These are phyloP conservation scores for Dacryopinax primogenitus DNA, from an alignment of 768 basidiomycete species.

Conservation along the genomic window DNA sequence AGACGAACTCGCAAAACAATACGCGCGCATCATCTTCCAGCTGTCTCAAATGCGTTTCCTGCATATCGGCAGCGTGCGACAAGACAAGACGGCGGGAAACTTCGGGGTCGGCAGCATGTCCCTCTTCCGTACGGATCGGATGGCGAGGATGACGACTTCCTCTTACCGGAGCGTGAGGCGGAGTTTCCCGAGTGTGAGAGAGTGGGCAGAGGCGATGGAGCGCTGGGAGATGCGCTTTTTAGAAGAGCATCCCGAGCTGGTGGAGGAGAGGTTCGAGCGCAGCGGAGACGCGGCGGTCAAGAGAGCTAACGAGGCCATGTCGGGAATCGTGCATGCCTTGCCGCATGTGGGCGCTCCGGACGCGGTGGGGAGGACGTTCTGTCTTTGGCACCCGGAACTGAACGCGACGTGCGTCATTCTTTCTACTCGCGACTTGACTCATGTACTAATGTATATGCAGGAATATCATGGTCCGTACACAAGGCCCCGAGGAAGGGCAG, in stretches of 20 bases:
- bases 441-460: constrained; percentile 4
- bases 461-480: neutral
- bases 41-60: neutral
- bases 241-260: neutral
- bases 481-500: neutral
- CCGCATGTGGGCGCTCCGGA: neutral
- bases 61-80: neutral
- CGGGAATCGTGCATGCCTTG: neutral
- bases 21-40: neutral
- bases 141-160: neutral
- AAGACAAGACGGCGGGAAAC: neutral
- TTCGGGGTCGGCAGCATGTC: constrained; percentile 1
- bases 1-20: neutral
- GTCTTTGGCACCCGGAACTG: neutral
- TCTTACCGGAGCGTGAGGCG: neutral
- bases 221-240: neutral
- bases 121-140: neutral
- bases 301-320: neutral
- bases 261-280: neutral
- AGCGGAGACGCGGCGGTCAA: neutral
- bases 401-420: neutral
- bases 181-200: neutral
- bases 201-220: neutral
- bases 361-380: neutral
- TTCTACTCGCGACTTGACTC: neutral